phyloP scores from a whole-genome alignment of 441 rosid genomes.

The Corymbia calophylla region DNA sequence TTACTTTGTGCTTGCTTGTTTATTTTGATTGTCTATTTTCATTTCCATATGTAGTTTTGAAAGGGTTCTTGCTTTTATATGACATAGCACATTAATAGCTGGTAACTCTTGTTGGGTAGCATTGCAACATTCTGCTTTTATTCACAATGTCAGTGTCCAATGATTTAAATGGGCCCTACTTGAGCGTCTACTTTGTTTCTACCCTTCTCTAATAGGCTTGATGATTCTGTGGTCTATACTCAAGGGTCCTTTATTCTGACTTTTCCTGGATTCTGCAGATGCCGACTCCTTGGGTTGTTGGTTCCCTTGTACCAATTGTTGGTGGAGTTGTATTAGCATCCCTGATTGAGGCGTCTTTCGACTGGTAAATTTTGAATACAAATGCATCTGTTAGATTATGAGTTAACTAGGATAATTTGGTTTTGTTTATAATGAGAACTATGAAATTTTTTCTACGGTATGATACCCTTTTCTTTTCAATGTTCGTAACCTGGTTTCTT shows the following conservation, averaged over 20 bases:
- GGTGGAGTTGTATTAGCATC: conserved; percentile 99
- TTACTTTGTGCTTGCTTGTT: too few species aligned
- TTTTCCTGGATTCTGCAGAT: conserved; percentile 25
- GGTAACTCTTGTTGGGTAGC: too few species aligned
- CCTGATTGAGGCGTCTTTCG: conserved; percentile 82
- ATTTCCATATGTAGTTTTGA: too few species aligned
- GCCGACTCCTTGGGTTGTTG: conserved; percentile 83
- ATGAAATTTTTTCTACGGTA: too few species aligned
- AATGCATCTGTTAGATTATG: not conserved
- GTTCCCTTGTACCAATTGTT: conserved; percentile 83
- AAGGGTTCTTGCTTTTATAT: conserved; percentile 24
- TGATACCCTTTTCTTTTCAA: too few species aligned
- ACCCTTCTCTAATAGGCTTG: not conserved
- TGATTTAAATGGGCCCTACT: not conserved
- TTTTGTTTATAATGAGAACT: too few species aligned
- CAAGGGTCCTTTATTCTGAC: not conserved
- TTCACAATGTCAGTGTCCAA: not conserved
- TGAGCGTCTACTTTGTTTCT: not conserved
- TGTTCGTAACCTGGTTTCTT: too few species aligned
- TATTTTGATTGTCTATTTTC: too few species aligned
- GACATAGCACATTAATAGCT: not conserved
- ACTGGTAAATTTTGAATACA: conserved; percentile 50
- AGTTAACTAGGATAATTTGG: not conserved
- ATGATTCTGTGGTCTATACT: not conserved
- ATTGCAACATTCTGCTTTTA: not conserved